Conservation (phyloP, 1,139 yeast species). For the Pichia sp. region DNA sequence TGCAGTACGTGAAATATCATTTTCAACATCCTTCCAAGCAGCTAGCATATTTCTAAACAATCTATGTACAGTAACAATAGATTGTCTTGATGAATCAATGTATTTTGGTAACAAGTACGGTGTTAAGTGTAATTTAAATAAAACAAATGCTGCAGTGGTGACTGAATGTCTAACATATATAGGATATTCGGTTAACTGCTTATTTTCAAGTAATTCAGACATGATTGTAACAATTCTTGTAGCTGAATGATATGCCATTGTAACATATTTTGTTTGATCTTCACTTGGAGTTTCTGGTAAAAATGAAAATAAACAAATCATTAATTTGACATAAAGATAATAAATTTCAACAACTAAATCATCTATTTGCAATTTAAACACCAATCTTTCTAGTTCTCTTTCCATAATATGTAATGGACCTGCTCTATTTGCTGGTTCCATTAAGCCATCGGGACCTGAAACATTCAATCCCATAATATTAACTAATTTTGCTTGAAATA, state of each 20-base stretch:
- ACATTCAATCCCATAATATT: conserved; percentile 85
- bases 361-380: conserved; percentile 54
- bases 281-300: conserved; percentile 86
- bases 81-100: conserved; percentile 84
- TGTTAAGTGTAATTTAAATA: conserved; percentile 77
- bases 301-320: conserved; percentile 86
- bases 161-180: conserved; percentile 82
- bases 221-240: conserved; percentile 76
- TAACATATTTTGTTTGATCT: conserved; percentile 80
- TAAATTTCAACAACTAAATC: conserved; percentile 75
- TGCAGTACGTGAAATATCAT: conserved; percentile 88
- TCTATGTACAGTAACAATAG: conserved; percentile 88
- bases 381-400: conserved; percentile 68
- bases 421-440: conserved; percentile 79
- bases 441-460: conserved; percentile 82
- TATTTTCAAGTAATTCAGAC: conserved; percentile 59
- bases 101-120: conserved; percentile 70
- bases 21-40: conserved; percentile 87
- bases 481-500: conserved; percentile 78
- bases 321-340: conserved; percentile 67
- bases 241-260: conserved; percentile 73
- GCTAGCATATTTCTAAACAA: conserved; percentile 78
- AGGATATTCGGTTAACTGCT: conserved; percentile 76
- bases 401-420: conserved; percentile 71
- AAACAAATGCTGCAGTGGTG: conserved; percentile 68